Base-by-base conservation (phyloP, 2,329 filamentous ascomycete genomes). In the Penicillium frequentans region DNA sequence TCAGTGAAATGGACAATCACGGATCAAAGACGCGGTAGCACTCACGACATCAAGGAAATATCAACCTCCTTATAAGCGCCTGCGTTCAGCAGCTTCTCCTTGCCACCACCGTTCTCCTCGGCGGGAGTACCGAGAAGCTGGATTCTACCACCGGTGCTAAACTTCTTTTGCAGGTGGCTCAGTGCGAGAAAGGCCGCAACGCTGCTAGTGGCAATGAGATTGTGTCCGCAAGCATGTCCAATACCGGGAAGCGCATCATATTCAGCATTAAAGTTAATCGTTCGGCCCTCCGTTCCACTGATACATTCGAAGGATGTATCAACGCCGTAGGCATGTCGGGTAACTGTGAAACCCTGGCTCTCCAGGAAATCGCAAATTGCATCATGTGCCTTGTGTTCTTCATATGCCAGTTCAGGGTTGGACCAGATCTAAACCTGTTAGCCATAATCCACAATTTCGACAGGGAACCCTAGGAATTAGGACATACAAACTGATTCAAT, bases 301-400 rank as follows among this genome's bases (percentile, higher is more conserved):
- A 76, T 70, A 13, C 76, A 79, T 48, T 79, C 77, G 59, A 86
- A 85, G 2, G 81, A 75, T 0, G 83, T 86, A 10, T 76, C 71
- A 0, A 85, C 61, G 2, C 79, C 82, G 62, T 82, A 83, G 0
- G 82, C 79, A 52, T 81, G 77, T 0, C 77, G 76, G 3, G 72
- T 80, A 8, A 84, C 80, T 0, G 64, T 56, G 61, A 80, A 82
- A 0, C 79, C 82, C 4, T 77, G 74, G 1, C 65, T 59, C 43
- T 78, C 72, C 0, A 85, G 71, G 37, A 80, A 75, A 4, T 69
- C 59, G n/a, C 77, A 77, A 46, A 85, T 79, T 6, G 72, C 75
- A 37, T 82, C 77, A 60, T 84, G 82, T 7, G 83, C 83, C 19
- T 74, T 75, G 64, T 77, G 69, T 60, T 85, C 83, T 49, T 83